Conservation (phyloP, 805 yeast species). For the Lipomyces yamanashiensis region DNA sequence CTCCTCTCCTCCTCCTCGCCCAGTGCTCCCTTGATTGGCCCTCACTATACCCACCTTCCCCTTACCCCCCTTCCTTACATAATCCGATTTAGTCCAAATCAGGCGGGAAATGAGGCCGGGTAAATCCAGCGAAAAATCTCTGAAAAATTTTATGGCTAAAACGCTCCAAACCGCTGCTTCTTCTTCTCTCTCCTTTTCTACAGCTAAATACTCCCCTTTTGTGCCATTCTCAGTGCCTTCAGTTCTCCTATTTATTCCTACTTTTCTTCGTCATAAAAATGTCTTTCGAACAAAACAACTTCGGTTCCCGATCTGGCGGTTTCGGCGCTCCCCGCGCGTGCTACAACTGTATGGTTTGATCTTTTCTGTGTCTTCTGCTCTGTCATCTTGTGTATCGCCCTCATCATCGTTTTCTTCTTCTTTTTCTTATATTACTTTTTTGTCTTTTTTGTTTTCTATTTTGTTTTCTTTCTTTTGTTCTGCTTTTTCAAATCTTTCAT, state of each 20-base stretch:
- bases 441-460: not conserved
- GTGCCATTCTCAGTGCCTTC: not conserved
- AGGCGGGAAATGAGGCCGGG: slow-evolving; percentile 5
- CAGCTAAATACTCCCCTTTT: not conserved
- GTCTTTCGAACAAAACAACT: slow-evolving; percentile 20
- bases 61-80: too few species aligned
- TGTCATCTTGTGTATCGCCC: not conserved
- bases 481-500: not conserved
- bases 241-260: not conserved
- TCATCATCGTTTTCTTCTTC: not conserved
- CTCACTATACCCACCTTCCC: not conserved
- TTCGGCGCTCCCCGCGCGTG: slow-evolving; percentile 34
- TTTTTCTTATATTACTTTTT: not conserved
- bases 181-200: too few species aligned
- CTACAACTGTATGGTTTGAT: slow-evolving; percentile 36
- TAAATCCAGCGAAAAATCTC: not conserved
- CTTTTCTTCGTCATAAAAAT: slow-evolving; percentile 1
- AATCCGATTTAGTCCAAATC: slow-evolving; percentile 6
- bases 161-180: not conserved
- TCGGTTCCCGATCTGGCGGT: slow-evolving; percentile 19
- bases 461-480: not conserved
- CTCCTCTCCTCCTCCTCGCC: not conserved
- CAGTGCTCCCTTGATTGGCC: slow-evolving; percentile 1
- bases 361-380: slow-evolving; percentile 1
- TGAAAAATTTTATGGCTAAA: slow-evolving; percentile 6